Evolutionary conservation across 106 monocot genomes (phyloP), one percentile per base, ranked within the genome.

Genomic region (Agapanthus africanus): DNA sequence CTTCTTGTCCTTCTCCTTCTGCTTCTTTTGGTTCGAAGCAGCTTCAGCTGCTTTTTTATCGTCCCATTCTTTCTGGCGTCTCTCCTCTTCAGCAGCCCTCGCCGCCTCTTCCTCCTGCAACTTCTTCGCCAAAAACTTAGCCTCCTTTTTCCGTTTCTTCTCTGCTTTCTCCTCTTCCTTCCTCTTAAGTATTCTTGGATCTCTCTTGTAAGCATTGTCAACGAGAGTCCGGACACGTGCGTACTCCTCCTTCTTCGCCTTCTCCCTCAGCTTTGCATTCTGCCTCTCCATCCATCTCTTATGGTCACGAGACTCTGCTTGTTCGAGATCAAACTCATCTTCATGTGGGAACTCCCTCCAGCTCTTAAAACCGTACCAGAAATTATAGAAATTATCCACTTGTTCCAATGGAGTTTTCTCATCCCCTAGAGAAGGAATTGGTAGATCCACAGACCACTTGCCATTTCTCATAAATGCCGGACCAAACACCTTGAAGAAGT

Each of bases 211-310:
- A 42, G 93, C 90, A 76, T 76, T 94, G 62, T 94, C 90, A 40
- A 94, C 87, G 40, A 94, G 90, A 61, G 78, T 26, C 9, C 90
- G 60, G 32, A 94, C 39, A 14, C 93, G 77, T 19, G 66, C 72
- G 78, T 90, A 69, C 65, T 94, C 93, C 63, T 79, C 83, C 80
- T 87, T 94, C 70, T 72, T 81, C 0, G 93, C 90, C 66, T 83
- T 87, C 65, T 94, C 93, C 28, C 87, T 75, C 23, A 90, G 72
- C 63, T 90, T 94, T 9, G 73, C 63, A 72, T 94, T 94, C 74
- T 90, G 87, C 76, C 93, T 79, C 78, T 94, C 93, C 90, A 90
- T 90, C 93, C 93, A 94, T 68, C 93, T 87, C 72, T 85, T 90
- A 51, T 94, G 87, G 15, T 94, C 90, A 31, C 93, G 79, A 50